Evolutionary conservation across 2,329 filamentous ascomycete species (phyloP).

Genomic region (Celoporthe dispersa): DNA sequence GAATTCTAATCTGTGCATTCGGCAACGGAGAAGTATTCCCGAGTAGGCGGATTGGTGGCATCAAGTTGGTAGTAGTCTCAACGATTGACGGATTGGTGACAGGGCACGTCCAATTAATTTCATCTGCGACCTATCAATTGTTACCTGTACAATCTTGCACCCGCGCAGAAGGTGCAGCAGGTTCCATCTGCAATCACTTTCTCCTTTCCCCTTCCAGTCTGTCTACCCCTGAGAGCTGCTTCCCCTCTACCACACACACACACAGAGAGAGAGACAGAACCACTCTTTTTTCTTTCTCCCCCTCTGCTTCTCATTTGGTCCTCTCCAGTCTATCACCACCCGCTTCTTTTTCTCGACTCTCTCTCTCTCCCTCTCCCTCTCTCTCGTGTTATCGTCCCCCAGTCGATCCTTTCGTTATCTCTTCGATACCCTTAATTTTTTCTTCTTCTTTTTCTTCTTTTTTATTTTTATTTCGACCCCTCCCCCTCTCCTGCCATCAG

Average conservation of each 20-base stretch:
- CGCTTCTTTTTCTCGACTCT: neutral
- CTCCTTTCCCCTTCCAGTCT: slow-evolving; percentile 20
- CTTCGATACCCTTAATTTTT: slow-evolving; percentile 13
- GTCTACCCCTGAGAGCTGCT: slow-evolving; percentile 29
- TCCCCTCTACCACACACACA: slow-evolving; percentile 12
- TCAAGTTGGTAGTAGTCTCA: slow-evolving; percentile 10
- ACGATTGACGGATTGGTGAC: slow-evolving; percentile 21
- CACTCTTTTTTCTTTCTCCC: slow-evolving; percentile 8
- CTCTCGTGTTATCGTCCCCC: slow-evolving; percentile 7
- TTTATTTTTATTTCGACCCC: neutral
- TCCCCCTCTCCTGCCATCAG: neutral
- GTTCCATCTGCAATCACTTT: slow-evolving; percentile 2
- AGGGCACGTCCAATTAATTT: slow-evolving; percentile 28
- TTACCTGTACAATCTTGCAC: slow-evolving; percentile 21
- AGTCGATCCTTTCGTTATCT: slow-evolving; percentile 7
- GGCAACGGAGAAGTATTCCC: slow-evolving; percentile 22
- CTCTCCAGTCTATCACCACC: slow-evolving; percentile 6
- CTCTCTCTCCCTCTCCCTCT: slow-evolving; percentile 4
- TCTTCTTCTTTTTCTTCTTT: neutral
- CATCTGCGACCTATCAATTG: slow-evolving; percentile 25
- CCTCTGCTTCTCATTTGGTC: slow-evolving; percentile 7
- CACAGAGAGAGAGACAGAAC: neutral
- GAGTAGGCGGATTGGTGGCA: neutral
- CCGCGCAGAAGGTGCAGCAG: slow-evolving; percentile 9
- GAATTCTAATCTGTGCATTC: slow-evolving; percentile 7